Conservation (phyloP, 2,329 filamentous ascomycete genomes). For the Pestalotiopsis sp. region DNA sequence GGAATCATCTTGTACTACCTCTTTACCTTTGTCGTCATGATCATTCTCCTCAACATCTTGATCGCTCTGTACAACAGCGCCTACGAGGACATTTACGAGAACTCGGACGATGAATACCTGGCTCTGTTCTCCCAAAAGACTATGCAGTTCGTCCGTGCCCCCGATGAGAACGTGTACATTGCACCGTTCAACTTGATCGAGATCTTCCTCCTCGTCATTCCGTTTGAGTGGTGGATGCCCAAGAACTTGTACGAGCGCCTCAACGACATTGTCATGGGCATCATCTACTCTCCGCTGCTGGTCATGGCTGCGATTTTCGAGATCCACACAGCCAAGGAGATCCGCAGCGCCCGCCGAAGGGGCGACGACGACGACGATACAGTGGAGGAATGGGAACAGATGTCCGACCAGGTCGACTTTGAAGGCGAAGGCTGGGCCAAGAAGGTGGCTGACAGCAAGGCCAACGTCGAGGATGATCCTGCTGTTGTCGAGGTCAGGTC, state of each 20-base stretch:
- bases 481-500: constrained; percentile 71
- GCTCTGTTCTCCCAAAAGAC: constrained; percentile 93
- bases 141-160: constrained; percentile 93
- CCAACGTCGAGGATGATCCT: constrained; percentile 80
- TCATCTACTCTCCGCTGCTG: constrained; percentile 83
- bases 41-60: constrained; percentile 87
- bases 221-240: constrained; percentile 96
- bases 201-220: constrained; percentile 75
- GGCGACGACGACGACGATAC: constrained; percentile 91
- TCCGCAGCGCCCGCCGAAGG: constrained; percentile 72
- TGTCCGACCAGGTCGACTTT: constrained; percentile 72
- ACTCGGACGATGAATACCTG: constrained; percentile 94
- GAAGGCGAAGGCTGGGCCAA: constrained; percentile 85
- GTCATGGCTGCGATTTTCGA: constrained; percentile 77
- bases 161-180: constrained; percentile 98
- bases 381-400: constrained; percentile 91
- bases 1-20: constrained; percentile 95
- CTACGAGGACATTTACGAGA: constrained; percentile 91
- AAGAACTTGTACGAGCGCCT: constrained; percentile 72
- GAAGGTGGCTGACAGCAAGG: constrained; percentile 73
- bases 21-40: constrained; percentile 96
- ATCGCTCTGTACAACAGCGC: constrained; percentile 97
- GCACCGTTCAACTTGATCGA: constrained; percentile 94
- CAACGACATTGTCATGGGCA: constrained; percentile 87
- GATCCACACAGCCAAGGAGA: constrained; percentile 64